Evolutionary conservation across 2,329 filamentous ascomycete genomes (phyloP), one percentile per base, ranked within the genome.

Genomic region (Aspergillus latus): DNA sequence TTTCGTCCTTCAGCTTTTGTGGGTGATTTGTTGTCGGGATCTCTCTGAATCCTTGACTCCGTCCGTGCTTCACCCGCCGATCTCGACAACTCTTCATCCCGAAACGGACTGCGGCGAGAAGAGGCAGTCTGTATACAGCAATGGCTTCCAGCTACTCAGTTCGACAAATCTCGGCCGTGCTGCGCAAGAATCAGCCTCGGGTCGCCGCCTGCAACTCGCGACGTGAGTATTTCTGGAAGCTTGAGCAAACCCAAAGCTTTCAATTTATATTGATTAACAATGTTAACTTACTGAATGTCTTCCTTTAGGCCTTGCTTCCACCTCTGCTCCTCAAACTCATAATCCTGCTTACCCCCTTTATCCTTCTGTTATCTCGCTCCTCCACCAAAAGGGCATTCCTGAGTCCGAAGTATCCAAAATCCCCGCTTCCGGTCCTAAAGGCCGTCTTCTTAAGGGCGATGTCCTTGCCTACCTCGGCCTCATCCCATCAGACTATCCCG

Each of bases 381-480:
- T 97, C 60, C 88, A 89, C 74, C 82, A 88, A 73, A 87, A 95
- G 69, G 87, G 88, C 60, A 78, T 99, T 53, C 82, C 88, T 66
- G 84, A 88, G 64, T 86, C 87, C 46, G 89, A 92, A 57, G 81
- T 92, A 51, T 81, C 85, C 74, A 88, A 89, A 73, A 97, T 97
- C 72, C 88, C 86, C 52, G 88, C 92, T 5, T 93, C 90, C 16
- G 94, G 94, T 26, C 94, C 94, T 29, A 87, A 87, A 67, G 92
- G 92, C 56, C 87, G 94, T 59, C 80, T 99, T 53, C 82, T 99
- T 60, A 99, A 99, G 82, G 94, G 94, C 54, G 94, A 99, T 71
- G 88, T 99, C 5, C 85, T 99, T 52, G 92, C 92, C 47, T 94
- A 93, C 74, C 76, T 97, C 13, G 94, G 94, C 60, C 80, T 82